Evolutionary conservation across 345 rosid species (phyloP).

Genomic region (Reutealis trisperma): DNA sequence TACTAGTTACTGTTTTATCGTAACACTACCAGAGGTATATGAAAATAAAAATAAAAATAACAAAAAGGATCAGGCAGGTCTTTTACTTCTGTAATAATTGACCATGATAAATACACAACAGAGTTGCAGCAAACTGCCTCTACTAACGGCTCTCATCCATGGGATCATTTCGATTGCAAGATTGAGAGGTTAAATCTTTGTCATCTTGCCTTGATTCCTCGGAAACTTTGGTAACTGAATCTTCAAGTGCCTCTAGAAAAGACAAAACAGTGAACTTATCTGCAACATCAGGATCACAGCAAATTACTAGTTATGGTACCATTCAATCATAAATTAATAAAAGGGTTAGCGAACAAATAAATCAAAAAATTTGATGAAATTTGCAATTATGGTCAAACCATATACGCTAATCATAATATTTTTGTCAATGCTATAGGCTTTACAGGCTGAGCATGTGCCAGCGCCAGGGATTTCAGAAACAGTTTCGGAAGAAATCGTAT

Average conservation of each 20-base stretch:
- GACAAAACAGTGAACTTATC: slow-evolving; percentile 83
- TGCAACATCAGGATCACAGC: slow-evolving; percentile 35
- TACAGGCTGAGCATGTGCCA: no score
- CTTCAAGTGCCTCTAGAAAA: slow-evolving; percentile 97
- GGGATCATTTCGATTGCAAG: slow-evolving; percentile 43
- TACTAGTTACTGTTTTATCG: neutral
- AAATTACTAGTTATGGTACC: neutral
- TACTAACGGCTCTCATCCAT: slow-evolving; percentile 61
- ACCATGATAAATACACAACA: slow-evolving; percentile 5
- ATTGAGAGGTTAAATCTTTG: slow-evolving; percentile 41
- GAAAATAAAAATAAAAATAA: neutral
- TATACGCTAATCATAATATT: no score
- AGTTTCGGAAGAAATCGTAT: no score
- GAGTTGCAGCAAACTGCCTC: neutral
- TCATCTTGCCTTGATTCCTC: slow-evolving; percentile 44
- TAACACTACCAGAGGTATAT: no score
- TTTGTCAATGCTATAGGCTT: no score
- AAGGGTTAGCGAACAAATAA: neutral
- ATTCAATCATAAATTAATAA: neutral
- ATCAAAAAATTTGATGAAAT: no score
- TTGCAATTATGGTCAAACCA: no score
- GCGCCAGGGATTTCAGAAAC: no score
- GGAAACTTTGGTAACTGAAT: slow-evolving; percentile 50
- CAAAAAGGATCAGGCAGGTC: neutral
- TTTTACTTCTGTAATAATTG: neutral